A percentile compares a stretch with the other conserved stretches of the same genome.
Evolutionary conservation across 2,329 filamentous ascomycete genomes (phyloP).

Genomic region (Ophiostoma pallidulum): DNA sequence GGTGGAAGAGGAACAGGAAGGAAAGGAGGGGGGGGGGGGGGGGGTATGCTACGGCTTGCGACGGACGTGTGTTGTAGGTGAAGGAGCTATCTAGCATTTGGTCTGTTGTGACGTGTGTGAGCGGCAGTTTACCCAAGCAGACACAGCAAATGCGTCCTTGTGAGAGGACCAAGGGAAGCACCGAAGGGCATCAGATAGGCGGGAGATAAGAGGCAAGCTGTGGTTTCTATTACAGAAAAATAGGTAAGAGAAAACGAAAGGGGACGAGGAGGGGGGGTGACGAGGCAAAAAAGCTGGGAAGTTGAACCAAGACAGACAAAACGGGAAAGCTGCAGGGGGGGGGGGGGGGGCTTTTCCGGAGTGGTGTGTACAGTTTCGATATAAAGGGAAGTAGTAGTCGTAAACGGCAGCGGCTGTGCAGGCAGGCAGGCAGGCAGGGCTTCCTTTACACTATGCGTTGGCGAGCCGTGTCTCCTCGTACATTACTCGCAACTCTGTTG

Average conservation of each 20-base stretch:
- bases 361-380: slow-evolving; percentile 1
- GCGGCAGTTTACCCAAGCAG: not conserved
- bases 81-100: not conserved
- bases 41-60: too few relatives aligned
- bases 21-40: slow-evolving; percentile 2
- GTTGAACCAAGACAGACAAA: not conserved
- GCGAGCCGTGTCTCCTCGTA: too few relatives aligned
- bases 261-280: not conserved
- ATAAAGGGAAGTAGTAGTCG: not conserved
- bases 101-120: slow-evolving; percentile 1
- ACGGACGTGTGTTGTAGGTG: not conserved
- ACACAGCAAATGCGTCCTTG: not conserved
- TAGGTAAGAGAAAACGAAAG: slow-evolving; percentile 10
- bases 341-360: not conserved
- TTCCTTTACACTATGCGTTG: too few relatives aligned
- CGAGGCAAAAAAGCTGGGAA: not conserved
- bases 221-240: slow-evolving; percentile 13
- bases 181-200: not conserved
- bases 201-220: not conserved
- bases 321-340: slow-evolving; percentile 6
- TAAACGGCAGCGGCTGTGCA: too few relatives aligned
- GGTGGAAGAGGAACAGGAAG: not conserved
- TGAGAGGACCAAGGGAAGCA: not conserved
- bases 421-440: too few relatives aligned
- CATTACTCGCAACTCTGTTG: too few relatives aligned